Evolutionary conservation across 768 basidiomycete genomes (phyloP).

Genomic region (Amanita polypyramis): DNA sequence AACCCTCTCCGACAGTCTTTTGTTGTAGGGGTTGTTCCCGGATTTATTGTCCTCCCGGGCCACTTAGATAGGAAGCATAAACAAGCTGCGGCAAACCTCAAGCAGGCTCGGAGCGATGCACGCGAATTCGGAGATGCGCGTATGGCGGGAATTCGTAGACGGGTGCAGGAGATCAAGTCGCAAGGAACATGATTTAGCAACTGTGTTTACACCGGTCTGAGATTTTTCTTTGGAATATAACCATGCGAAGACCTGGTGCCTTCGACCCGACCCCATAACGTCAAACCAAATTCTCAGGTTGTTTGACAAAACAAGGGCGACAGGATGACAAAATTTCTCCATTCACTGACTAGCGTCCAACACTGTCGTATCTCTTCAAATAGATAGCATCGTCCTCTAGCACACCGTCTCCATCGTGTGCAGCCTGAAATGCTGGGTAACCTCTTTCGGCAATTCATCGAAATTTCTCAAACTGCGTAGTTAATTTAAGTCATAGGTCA

Average conservation of each 20-base stretch:
- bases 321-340: background rate
- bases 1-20: conserved; percentile 13
- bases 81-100: conserved; percentile 45
- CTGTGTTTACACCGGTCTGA: no score
- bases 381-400: conserved; percentile 4
- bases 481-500: background rate
- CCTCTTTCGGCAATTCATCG: conserved; percentile 3
- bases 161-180: conserved; percentile 29
- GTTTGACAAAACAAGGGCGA: background rate
- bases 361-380: conserved; percentile 1
- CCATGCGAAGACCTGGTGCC: background rate
- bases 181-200: background rate
- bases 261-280: no score
- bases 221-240: no score
- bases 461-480: background rate
- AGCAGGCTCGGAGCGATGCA: conserved; percentile 48
- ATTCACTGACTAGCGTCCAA: conserved; percentile 1
- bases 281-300: no score
- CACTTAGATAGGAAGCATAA: conserved; percentile 34
- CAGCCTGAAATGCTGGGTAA: conserved; percentile 3
- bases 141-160: conserved; percentile 37
- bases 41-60: conserved; percentile 24
- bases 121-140: conserved; percentile 43
- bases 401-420: conserved; percentile 3
- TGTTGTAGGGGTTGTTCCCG: conserved; percentile 33